These are phyloP conservation scores for Diaporthe caulivora DNA, from an alignment of 2,329 filamentous ascomycete genomes.

Conservation along the genomic window DNA sequence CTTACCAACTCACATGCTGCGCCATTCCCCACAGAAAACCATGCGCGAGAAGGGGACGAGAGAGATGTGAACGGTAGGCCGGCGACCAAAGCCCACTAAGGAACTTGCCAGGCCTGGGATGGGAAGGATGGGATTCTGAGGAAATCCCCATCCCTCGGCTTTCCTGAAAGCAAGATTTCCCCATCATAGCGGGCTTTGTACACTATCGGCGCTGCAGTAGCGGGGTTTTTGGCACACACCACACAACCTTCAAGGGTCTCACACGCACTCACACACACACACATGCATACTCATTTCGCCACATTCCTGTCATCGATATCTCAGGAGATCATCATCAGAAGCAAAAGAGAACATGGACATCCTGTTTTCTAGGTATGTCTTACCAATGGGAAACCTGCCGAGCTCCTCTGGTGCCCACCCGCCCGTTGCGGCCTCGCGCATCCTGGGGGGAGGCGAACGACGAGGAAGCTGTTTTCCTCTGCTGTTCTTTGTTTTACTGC, in stretches of 20 bases:
- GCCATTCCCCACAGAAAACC: not conserved
- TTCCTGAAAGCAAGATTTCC: constrained; percentile 26
- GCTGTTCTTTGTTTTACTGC: not conserved
- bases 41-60: not conserved
- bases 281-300: constrained; percentile 17
- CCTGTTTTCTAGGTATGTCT: not conserved
- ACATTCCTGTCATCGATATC: constrained; percentile 17
- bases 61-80: not conserved
- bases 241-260: not conserved
- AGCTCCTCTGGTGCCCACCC: not conserved
- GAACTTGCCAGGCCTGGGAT: not conserved
- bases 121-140: constrained; percentile 28
- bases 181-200: not conserved
- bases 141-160: constrained; percentile 28
- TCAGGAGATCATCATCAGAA: constrained; percentile 12
- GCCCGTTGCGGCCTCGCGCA: not conserved
- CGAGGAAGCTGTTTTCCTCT: no score
- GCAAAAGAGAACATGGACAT: not conserved
- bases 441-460: not conserved
- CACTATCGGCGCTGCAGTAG: constrained; percentile 15
- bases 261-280: no score
- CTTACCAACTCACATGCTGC: not conserved
- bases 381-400: constrained; percentile 4
- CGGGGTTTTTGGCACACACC: not conserved
- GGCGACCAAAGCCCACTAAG: not conserved